phyloP scores from a whole-genome alignment of 148 eudicot species.

The Salicornia ramosissima region DNA sequence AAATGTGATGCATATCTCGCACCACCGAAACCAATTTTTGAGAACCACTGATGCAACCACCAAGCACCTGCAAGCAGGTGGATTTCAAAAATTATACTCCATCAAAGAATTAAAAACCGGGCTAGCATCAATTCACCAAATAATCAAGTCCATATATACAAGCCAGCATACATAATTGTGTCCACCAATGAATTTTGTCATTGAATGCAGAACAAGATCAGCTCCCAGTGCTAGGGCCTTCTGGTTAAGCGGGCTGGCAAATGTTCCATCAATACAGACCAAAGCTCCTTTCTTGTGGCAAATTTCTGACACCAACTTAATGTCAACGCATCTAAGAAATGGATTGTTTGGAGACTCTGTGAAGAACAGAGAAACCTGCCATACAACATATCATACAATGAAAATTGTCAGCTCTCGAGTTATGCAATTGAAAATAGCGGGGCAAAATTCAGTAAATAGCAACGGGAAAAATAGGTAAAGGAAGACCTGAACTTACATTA shows the following conservation, averaged over 20 bases:
- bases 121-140: background rate
- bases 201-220: constrained; percentile 74
- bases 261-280: constrained; percentile 87
- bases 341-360: constrained; percentile 97
- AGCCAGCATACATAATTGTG: constrained; percentile 70
- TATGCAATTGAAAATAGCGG: background rate
- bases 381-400: background rate
- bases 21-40: constrained; percentile 47
- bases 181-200: constrained; percentile 73
- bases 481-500: constrained; percentile 61
- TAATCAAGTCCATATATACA: background rate
- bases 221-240: constrained; percentile 89
- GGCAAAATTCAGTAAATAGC: no score
- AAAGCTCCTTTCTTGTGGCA: constrained; percentile 83
- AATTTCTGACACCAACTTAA: constrained; percentile 74
- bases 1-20: constrained; percentile 74
- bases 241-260: constrained; percentile 93
- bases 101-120: background rate
- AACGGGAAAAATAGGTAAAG: background rate
- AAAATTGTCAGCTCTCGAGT: background rate
- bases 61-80: constrained; percentile 60
- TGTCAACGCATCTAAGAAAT: constrained; percentile 88
- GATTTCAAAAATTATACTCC: background rate
- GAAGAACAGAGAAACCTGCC: constrained; percentile 58
- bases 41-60: constrained; percentile 81